phyloP scores from a whole-genome alignment of 192 early-diverging fungal genomes.

The Dispira simplex region DNA sequence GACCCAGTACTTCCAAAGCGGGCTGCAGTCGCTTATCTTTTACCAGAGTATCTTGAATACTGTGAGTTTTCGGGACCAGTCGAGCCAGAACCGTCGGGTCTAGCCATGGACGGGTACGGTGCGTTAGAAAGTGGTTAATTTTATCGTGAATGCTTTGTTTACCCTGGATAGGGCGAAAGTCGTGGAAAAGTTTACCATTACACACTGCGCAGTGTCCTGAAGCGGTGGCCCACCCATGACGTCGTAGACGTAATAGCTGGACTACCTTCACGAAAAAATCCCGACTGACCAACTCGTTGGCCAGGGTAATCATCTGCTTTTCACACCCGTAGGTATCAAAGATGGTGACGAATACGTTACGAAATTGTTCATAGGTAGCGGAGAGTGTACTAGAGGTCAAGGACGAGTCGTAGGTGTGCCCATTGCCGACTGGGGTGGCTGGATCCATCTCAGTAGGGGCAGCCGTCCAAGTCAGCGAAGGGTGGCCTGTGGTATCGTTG shows the following conservation, averaged over 20 bases:
- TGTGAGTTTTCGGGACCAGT: neutral
- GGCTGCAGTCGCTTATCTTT: neutral
- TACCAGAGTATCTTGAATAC: neutral
- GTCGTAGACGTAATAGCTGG: neutral
- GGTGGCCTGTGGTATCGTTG: neutral
- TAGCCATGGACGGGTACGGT: conserved; percentile 2
- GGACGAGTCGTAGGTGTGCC: neutral
- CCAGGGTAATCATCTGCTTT: neutral
- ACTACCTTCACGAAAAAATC: conserved; percentile 9
- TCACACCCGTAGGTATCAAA: conserved; percentile 10
- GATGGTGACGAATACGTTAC: conserved; percentile 1
- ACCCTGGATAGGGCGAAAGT: neutral
- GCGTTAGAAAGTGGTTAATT: neutral
- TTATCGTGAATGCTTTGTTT: neutral
- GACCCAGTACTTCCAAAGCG: neutral
- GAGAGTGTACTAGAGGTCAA: neutral
- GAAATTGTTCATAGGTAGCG: conserved; percentile 9
- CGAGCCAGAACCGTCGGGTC: neutral
- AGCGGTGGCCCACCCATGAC: conserved; percentile 3
- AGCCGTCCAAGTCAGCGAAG: neutral
- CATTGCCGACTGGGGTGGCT: neutral
- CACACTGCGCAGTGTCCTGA: neutral
- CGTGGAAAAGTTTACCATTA: neutral
- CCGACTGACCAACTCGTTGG: neutral
- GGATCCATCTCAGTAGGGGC: neutral